Conservation (phyloP, 2,329 filamentous ascomycete species). For the Cercospora zeae-maydis region DNA sequence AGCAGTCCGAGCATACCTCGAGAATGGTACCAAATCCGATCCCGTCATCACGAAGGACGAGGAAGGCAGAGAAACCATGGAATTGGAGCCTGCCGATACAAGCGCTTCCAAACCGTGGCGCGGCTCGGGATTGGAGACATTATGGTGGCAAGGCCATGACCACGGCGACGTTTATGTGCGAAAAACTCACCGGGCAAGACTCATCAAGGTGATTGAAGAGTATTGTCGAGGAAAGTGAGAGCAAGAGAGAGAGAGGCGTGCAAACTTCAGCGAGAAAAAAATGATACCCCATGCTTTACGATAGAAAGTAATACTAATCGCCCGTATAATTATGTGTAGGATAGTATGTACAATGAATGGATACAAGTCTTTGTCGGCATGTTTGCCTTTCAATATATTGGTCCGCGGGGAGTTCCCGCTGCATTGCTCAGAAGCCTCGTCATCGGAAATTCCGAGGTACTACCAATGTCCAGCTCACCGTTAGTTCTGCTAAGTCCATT, state of each 20-base stretch:
- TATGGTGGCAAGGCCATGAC: conserved; percentile 60
- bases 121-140: conserved; percentile 51
- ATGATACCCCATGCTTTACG: background rate
- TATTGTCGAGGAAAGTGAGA: conserved; percentile 19
- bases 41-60: conserved; percentile 25
- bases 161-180: conserved; percentile 61
- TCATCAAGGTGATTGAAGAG: conserved; percentile 29
- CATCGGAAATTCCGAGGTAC: background rate
- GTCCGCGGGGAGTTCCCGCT: background rate
- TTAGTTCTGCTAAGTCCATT: background rate
- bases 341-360: background rate
- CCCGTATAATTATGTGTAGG: background rate
- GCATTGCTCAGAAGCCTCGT: background rate
- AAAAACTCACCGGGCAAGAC: conserved; percentile 24
- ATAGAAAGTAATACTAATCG: background rate
- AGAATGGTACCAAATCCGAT: conserved; percentile 34
- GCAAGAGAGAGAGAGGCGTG: background rate
- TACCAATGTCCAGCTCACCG: background rate
- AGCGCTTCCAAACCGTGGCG: conserved; percentile 33
- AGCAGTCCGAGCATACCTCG: conserved; percentile 57
- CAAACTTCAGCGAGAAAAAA: background rate
- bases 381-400: background rate
- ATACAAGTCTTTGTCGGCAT: background rate
- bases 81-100: conserved; percentile 31
- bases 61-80: conserved; percentile 26